phyloP scores from a whole-genome alignment of 2,329 filamentous ascomycete genomes.

The Setomelanomma holmii region DNA sequence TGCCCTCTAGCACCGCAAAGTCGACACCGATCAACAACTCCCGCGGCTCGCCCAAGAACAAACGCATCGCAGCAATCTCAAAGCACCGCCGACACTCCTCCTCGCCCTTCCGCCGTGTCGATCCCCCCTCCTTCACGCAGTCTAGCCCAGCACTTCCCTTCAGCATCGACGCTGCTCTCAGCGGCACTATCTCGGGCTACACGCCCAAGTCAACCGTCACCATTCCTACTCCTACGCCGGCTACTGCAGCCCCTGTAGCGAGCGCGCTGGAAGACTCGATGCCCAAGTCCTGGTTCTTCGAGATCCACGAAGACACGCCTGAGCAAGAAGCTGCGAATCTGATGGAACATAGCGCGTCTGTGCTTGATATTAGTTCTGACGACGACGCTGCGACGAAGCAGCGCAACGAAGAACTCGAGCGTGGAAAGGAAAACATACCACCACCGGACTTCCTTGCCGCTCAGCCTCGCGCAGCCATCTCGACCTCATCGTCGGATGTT shows the following conservation, averaged over 20 bases:
- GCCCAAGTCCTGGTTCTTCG: constrained; percentile 79
- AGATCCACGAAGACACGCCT: constrained; percentile 90
- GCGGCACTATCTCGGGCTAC: constrained; percentile 73
- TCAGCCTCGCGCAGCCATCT: constrained; percentile 18
- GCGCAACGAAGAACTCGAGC: constrained; percentile 62
- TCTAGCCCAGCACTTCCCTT: constrained; percentile 67
- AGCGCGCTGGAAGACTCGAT: constrained; percentile 60
- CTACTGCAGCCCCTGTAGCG: constrained; percentile 14
- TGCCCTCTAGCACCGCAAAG: constrained; percentile 51
- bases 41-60: constrained; percentile 79
- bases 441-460: constrained; percentile 59
- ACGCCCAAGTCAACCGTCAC: constrained; percentile 52
- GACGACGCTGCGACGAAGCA: constrained; percentile 71
- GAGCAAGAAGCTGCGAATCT: constrained; percentile 92
- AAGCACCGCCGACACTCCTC: constrained; percentile 66
- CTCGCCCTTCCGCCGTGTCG: constrained; percentile 71
- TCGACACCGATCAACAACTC: constrained; percentile 56
- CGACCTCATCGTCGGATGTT: constrained; percentile 17
- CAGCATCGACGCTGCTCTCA: constrained; percentile 83
- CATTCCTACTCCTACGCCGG: constrained; percentile 40
- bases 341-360: constrained; percentile 87
- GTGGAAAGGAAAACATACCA: constrained; percentile 93
- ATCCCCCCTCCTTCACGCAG: constrained; percentile 69
- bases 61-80: constrained; percentile 72
- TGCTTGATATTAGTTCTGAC: constrained; percentile 88